A percentile compares a stretch with the other conserved stretches of the same genome.
Evolutionary conservation across 768 basidiomycete species (phyloP).

Genomic region (Leccinellum albellum): DNA sequence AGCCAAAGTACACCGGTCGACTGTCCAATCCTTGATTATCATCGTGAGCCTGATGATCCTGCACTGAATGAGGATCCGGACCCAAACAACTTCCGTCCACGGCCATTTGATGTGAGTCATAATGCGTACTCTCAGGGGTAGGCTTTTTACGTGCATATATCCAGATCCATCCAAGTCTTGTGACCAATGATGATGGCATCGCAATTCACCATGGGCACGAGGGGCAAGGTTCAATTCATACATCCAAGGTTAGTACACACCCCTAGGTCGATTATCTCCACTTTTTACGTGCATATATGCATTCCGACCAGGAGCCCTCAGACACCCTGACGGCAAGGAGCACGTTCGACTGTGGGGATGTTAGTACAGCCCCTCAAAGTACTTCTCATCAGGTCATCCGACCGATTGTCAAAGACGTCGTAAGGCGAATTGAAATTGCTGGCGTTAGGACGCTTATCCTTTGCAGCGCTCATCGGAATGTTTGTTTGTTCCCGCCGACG

Average conservation of each 20-base stretch:
- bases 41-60: neutral
- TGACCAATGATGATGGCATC: neutral
- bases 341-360: neutral
- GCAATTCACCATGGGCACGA: neutral
- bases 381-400: neutral
- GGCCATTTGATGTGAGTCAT: constrained; percentile 7
- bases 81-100: neutral
- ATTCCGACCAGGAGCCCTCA: neutral
- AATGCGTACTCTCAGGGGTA: neutral
- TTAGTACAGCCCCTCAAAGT: neutral
- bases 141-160: constrained; percentile 9
- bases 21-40: neutral
- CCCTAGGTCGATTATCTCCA: neutral
- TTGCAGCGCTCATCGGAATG: constrained; percentile 1
- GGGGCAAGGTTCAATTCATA: neutral
- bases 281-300: constrained; percentile 23
- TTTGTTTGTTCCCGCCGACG: neutral
- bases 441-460: neutral
- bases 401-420: constrained; percentile 1
- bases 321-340: neutral
- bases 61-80: neutral
- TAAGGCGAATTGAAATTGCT: constrained; percentile 8
- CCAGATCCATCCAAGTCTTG: constrained; percentile 4
- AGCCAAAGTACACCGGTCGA: neutral
- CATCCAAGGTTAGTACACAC: constrained; percentile 5